Evolutionary conservation across 495 filamentous ascomycete species (phyloP), one percentile per base, ranked within the genome.

Genomic region (Penicillium nucicola): DNA sequence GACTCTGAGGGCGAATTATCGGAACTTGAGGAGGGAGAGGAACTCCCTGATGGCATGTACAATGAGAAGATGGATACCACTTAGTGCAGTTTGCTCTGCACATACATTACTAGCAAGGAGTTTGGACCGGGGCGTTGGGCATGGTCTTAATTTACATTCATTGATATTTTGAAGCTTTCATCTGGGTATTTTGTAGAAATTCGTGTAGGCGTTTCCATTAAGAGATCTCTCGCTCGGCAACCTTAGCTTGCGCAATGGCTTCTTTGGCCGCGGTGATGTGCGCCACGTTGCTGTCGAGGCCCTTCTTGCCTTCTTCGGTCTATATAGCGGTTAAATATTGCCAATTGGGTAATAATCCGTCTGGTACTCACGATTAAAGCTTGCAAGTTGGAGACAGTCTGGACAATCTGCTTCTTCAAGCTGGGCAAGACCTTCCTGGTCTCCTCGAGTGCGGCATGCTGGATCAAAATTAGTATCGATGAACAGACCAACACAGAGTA

Each of bases 361-460:
- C 25, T 28, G 22, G 22, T 23, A 72, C 82, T 67, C 52, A 87
- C 85, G 55, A 88, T 60, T 47, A 81, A 56, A 52, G 82, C 71
- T 66, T 92, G 81, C 38, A 97, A 75, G 45, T 80, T 83, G 33
- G 78, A 73, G 31, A 92, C 74, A 1, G 90, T 83, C 30, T 85
- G 76, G 10, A 56, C 57, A 54, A 95, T 84, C 64, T 86, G 83
- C 61, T 79, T 61, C 55, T 77, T 75, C 56, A 96, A 61, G 0
- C 79, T 77, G 11, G 79, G 85, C 49, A 95, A 84, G 11, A 96
- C 82, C 22, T 83, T 85, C 63, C 85, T 84, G 23, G 92, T 97
- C 69, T 96, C 88, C 53, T 91, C 80, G 13, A 89, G 69, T 14
- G 86, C 89, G 70, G 75, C 79, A 61, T 79, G 78, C 92, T 97